Evolutionary conservation across 768 basidiomycete species (phyloP).

Genomic region (Leccinellum rugosiceps): DNA sequence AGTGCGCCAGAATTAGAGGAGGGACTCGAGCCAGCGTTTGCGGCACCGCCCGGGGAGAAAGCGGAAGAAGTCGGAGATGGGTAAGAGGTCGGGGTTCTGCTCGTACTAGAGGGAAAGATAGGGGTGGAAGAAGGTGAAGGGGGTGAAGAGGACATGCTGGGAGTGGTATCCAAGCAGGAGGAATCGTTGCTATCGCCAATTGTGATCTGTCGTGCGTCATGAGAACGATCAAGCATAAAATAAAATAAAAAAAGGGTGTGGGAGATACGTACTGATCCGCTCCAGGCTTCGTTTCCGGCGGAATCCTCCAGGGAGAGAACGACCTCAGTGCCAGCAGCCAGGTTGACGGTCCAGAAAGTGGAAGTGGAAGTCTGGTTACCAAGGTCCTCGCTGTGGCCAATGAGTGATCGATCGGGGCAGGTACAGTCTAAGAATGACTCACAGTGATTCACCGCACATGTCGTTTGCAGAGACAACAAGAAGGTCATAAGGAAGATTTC

Average conservation of each 20-base stretch:
- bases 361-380: constrained; percentile 46
- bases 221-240: neutral
- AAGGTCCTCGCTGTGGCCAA: constrained; percentile 49
- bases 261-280: constrained; percentile 44
- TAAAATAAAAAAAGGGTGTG: neutral
- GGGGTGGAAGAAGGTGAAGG: constrained; percentile 12
- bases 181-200: constrained; percentile 34
- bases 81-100: neutral
- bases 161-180: constrained; percentile 33
- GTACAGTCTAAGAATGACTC: constrained; percentile 20
- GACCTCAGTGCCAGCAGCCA: constrained; percentile 49
- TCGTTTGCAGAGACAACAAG: constrained; percentile 50
- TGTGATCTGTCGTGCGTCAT: constrained; percentile 29
- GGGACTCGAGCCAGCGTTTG: constrained; percentile 29
- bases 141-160: constrained; percentile 8
- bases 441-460: constrained; percentile 62
- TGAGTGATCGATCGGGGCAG: constrained; percentile 2
- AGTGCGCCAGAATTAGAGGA: constrained; percentile 21
- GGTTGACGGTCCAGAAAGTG: constrained; percentile 35
- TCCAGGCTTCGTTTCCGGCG: constrained; percentile 63
- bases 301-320: constrained; percentile 54
- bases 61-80: constrained; percentile 15
- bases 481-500: constrained; percentile 54
- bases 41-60: constrained; percentile 30
- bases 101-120: neutral